Evolutionary conservation across 768 basidiomycete species (phyloP).

Genomic region (Gloeophyllum trabeum): DNA sequence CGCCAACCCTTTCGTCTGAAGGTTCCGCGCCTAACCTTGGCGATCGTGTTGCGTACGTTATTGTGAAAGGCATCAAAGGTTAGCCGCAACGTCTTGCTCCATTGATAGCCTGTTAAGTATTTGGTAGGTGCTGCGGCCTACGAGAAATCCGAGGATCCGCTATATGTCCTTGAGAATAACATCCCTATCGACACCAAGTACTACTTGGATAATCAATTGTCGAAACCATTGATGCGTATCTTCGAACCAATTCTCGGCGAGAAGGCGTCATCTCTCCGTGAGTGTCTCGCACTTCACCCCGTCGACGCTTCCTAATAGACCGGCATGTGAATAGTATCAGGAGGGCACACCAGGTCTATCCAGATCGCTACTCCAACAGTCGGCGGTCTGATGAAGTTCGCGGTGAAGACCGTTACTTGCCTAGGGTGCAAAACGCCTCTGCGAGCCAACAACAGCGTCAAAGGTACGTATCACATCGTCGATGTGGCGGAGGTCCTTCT

Average conservation of each 20-base stretch:
- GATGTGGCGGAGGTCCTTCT: background rate
- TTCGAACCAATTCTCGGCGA: conserved; percentile 97
- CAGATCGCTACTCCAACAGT: conserved; percentile 94
- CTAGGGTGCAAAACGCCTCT: conserved; percentile 92
- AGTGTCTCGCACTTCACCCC: too few species aligned
- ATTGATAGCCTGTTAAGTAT: background rate
- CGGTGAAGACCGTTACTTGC: conserved; percentile 91
- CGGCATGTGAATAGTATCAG: conserved; percentile 63
- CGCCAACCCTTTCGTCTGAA: conserved; percentile 11
- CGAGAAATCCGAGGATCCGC: conserved; percentile 96
- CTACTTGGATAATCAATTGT: conserved; percentile 95
- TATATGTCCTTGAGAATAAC: conserved; percentile 96
- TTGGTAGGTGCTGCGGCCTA: conserved; percentile 86
- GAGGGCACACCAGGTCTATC: conserved; percentile 92
- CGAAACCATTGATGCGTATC: conserved; percentile 93
- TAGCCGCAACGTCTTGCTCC: conserved; percentile 1
- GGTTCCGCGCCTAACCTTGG: conserved; percentile 96
- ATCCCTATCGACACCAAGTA: conserved; percentile 97
- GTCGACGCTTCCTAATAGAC: conserved; percentile 5
- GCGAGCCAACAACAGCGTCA: conserved; percentile 61
- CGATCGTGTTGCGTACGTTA: conserved; percentile 98
- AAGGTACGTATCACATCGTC: conserved; percentile 31
- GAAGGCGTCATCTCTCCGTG: conserved; percentile 74
- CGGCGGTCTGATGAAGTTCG: conserved; percentile 98
- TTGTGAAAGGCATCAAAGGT: conserved; percentile 95